Conservation (phyloP, 1,284 basidiomycete genomes). For the Puccinia horiana region DNA sequence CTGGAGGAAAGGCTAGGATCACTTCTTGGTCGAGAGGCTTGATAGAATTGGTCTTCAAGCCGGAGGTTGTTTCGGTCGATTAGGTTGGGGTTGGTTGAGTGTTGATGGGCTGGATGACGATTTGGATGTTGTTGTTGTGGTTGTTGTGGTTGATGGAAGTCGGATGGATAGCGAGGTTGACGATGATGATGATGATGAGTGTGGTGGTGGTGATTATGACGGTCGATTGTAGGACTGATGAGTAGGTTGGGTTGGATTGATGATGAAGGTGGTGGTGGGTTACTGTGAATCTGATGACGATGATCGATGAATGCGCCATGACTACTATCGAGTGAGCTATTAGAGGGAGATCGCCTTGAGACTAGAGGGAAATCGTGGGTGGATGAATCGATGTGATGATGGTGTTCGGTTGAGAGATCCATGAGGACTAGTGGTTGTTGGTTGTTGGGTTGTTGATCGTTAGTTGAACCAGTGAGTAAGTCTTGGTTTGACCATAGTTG, state of each 20-base stretch:
- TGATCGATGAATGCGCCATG: conserved; percentile 46
- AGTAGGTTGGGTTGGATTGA: not conserved
- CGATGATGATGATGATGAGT: not conserved
- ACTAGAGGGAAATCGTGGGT: not conserved
- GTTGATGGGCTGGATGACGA: not conserved
- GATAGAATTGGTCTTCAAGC: not conserved
- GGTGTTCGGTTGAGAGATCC: not conserved
- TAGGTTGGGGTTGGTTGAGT: not conserved
- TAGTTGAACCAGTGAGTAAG: not conserved
- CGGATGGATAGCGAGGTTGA: not conserved
- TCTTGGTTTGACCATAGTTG: not conserved
- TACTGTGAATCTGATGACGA: not conserved
- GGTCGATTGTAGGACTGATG: not conserved
- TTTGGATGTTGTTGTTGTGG: too few relatives aligned
- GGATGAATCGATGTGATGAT: not conserved
- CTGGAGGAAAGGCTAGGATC: not conserved
- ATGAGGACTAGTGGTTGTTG: not conserved
- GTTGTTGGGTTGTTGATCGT: not conserved
- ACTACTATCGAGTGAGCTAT: not conserved
- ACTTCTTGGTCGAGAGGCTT: not conserved
- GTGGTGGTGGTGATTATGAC: not conserved
- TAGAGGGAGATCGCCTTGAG: not conserved
- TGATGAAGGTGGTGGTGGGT: not conserved
- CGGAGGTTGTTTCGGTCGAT: not conserved
- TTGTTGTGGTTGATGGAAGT: not conserved